Evolutionary conservation across 371 early-diverging fungal genomes (phyloP).

Genomic region (Syncephalastrum monosporum): DNA sequence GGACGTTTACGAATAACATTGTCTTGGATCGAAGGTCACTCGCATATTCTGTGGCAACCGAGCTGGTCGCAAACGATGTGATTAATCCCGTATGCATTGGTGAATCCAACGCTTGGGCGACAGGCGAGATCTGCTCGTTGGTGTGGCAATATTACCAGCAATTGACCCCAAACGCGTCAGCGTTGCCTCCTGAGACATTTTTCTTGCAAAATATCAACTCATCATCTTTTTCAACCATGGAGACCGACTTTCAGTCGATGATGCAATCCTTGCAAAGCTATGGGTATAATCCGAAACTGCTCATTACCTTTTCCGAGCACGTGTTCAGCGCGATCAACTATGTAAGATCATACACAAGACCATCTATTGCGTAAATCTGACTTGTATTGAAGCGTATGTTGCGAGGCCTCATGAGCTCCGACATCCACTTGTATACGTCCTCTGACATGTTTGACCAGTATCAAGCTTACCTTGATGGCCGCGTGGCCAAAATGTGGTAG

Average conservation of each 20-base stretch:
- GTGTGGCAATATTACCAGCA: constrained; percentile 18
- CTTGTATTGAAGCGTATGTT: constrained; percentile 18
- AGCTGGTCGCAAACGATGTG: constrained; percentile 11
- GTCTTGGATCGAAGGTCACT: constrained; percentile 13
- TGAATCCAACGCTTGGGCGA: constrained; percentile 5
- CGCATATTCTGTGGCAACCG: constrained; percentile 15
- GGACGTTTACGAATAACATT: constrained; percentile 13
- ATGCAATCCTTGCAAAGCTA: constrained; percentile 3
- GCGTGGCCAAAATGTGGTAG: constrained; percentile 24
- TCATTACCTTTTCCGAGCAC: constrained; percentile 27
- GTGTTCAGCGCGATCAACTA: constrained; percentile 27
- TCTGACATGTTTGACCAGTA: constrained; percentile 26
- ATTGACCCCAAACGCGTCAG: not conserved
- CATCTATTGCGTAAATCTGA: not conserved
- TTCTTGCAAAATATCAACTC: constrained; percentile 21
- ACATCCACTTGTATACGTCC: constrained; percentile 20
- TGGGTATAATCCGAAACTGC: constrained; percentile 22
- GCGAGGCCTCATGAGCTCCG: constrained; percentile 20
- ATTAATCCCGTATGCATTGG: constrained; percentile 21
- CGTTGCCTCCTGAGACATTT: constrained; percentile 1
- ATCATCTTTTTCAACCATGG: constrained; percentile 20
- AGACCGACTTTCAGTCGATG: constrained; percentile 16
- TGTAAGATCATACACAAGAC: constrained; percentile 11
- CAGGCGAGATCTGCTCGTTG: constrained; percentile 10
- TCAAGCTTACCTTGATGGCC: constrained; percentile 26